A percentile compares a stretch with the other conserved stretches of the same genome.
Conservation (phyloP, 2,329 filamentous ascomycete species). For the Phoma sp. region DNA sequence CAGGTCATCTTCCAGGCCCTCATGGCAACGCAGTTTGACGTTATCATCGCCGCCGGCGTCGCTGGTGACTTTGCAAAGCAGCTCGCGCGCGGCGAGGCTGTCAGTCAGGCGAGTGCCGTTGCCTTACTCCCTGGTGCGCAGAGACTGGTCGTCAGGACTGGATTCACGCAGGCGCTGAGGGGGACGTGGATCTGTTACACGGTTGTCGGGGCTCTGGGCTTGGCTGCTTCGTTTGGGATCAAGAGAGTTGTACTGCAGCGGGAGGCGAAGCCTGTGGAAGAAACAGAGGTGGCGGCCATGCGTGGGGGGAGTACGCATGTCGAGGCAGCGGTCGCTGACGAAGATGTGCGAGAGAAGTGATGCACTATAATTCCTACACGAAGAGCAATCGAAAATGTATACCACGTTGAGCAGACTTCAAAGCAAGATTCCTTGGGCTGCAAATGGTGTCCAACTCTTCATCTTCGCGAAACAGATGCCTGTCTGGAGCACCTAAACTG, state of each 20-base stretch:
- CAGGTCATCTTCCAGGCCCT: slow-evolving; percentile 61
- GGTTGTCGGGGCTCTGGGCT: slow-evolving; percentile 46
- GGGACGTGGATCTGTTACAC: slow-evolving; percentile 61
- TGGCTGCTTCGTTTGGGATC: slow-evolving; percentile 44
- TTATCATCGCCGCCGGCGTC: slow-evolving; percentile 31
- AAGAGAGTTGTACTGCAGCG: slow-evolving; percentile 36
- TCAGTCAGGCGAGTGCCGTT: slow-evolving; percentile 38
- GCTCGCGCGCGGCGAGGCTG: slow-evolving; percentile 41
- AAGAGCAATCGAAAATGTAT: too few species aligned
- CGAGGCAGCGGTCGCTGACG: not conserved
- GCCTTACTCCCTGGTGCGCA: slow-evolving; percentile 36
- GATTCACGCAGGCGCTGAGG: slow-evolving; percentile 53
- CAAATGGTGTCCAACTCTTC: too few species aligned
- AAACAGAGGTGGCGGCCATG: not conserved
- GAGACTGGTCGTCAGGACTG: slow-evolving; percentile 47
- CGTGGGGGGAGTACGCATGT: not conserved
- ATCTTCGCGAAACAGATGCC: too few species aligned
- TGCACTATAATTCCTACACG: too few species aligned
- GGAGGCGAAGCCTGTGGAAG: not conserved
- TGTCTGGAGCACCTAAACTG: too few species aligned
- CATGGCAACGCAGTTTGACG: slow-evolving; percentile 58
- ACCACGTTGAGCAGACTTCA: too few species aligned
- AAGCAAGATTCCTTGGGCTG: too few species aligned
- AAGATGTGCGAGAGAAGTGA: not conserved
- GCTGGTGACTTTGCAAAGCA: slow-evolving; percentile 24